Evolutionary conservation across 1,284 basidiomycete genomes (phyloP), one percentile per base, ranked within the genome.

Genomic region (Entoloma clypeatum): DNA sequence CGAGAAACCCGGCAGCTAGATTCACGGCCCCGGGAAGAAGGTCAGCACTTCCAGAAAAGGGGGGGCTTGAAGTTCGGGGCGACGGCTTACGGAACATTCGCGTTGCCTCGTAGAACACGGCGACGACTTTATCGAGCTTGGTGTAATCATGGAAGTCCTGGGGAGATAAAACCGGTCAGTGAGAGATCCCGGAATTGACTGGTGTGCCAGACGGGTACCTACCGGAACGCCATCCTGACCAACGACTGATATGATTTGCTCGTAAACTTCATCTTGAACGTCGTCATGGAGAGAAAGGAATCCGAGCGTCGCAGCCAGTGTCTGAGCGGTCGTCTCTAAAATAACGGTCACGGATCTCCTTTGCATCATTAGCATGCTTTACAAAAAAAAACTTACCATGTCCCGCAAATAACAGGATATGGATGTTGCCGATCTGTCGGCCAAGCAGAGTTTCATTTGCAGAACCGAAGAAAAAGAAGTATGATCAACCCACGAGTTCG

Each of bases 351-450:
- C 30, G n/a, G 19, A 24, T 3, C 4, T 10, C 19, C 25, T 2
- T 11, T 7, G 31, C 3, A 41, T 9, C 18, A 28, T 22, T n/a
- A 44, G n/a, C n/a, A n/a, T n/a, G n/a, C n/a, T n/a, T n/a, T n/a
- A n/a, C n/a, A 14, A 27, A 16, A 10, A 34, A 24, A 17, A 11
- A 47, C 60, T 33, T 49, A 69, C 77, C 77, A 54, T 79, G 75
- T 9, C 78, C 77, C 36, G 77, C 75, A 41, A 78, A 72, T 34
- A 80, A 52, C 50, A 78, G 61, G 5, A 69, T 53, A 50, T 70
- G 79, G 2, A 76, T 55, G 41, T 79, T 77, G 7, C 75, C 75
- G 39, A 77, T 71, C 75, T 77, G 36, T 10, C 23, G 13, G n/a
- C 9, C 16, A 31, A 16, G n/a, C n/a, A n/a, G n/a, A 10, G 13